phyloP scores from a whole-genome alignment of 345 rosid genomes.

The Geranium rotundifolium region DNA sequence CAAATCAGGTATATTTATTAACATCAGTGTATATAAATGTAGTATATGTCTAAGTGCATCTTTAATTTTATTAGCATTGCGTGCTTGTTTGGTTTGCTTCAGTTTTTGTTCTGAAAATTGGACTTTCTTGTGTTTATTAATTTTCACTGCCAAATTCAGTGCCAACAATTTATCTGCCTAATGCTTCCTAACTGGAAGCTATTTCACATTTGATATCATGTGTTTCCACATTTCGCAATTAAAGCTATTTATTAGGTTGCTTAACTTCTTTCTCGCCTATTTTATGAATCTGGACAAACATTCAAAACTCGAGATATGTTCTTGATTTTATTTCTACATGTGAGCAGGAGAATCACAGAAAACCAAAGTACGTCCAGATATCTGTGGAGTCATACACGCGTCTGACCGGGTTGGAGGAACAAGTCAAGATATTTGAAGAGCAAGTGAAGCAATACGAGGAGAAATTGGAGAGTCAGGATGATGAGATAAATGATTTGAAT shows the following conservation, averaged over 20 bases:
- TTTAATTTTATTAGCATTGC: no score
- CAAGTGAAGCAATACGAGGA: conserved; percentile 48
- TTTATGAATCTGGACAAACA: no score
- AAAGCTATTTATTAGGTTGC: no score
- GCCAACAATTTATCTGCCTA: no score
- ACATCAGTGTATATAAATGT: not conserved
- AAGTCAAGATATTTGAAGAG: conserved; percentile 46
- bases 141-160: no score
- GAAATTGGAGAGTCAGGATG: conserved; percentile 48
- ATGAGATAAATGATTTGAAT: conserved; percentile 61
- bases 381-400: conserved; percentile 72
- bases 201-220: no score
- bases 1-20: conserved; percentile 24
- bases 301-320: not conserved
- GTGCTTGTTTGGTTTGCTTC: no score
- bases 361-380: conserved; percentile 69
- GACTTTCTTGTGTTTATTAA: no score
- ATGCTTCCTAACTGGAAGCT: no score
- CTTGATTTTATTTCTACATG: conserved; percentile 4
- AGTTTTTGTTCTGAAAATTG: no score
- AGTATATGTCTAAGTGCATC: not conserved
- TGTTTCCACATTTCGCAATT: no score
- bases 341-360: conserved; percentile 60
- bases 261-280: no score
- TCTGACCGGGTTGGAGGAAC: conserved; percentile 62